A percentile compares a stretch with the other conserved stretches of the same genome.
These are phyloP conservation scores for Scutellaria baicalensis DNA, from an alignment of 257 asterid species.

Conservation along the genomic window DNA sequence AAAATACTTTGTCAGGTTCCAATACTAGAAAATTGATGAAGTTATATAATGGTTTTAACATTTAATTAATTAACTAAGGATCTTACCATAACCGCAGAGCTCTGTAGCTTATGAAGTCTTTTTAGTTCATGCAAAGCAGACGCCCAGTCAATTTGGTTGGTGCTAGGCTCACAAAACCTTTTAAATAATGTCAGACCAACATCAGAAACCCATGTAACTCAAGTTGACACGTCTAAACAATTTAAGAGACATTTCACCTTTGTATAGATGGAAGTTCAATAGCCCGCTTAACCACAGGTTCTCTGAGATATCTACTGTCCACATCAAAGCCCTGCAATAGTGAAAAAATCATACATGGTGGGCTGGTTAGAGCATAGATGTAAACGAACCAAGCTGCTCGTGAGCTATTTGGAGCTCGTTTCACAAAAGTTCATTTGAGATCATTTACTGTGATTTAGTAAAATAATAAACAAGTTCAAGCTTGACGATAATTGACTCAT, in stretches of 20 bases:
- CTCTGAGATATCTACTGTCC: slow-evolving; percentile 29
- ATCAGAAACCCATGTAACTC: slow-evolving; percentile 20
- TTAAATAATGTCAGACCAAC: slow-evolving; percentile 16
- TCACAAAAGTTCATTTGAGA: no score
- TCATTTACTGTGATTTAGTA: no score
- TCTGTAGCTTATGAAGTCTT: slow-evolving; percentile 57
- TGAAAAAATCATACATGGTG: slow-evolving; percentile 1
- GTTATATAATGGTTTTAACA: not conserved
- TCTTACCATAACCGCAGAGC: slow-evolving; percentile 62
- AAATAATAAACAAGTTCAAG: no score
- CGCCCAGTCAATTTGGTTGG: slow-evolving; percentile 25
- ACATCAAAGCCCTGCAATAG: slow-evolving; percentile 39
- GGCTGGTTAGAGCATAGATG: not conserved
- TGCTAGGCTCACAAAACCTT: slow-evolving; percentile 32
- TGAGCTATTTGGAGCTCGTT: no score
- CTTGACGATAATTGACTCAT: no score
- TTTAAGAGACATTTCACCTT: slow-evolving; percentile 24
- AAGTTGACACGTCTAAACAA: not conserved
- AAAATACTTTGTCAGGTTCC: slow-evolving; percentile 1
- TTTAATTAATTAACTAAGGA: slow-evolving; percentile 4
- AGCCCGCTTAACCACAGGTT: slow-evolving; percentile 33
- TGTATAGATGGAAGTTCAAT: slow-evolving; percentile 47
- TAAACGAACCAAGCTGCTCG: no score
- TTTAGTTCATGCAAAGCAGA: slow-evolving; percentile 49
- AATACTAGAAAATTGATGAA: not conserved